Conservation (phyloP, 2,329 filamentous ascomycete genomes). For the Phyllosticta capitalensis region DNA sequence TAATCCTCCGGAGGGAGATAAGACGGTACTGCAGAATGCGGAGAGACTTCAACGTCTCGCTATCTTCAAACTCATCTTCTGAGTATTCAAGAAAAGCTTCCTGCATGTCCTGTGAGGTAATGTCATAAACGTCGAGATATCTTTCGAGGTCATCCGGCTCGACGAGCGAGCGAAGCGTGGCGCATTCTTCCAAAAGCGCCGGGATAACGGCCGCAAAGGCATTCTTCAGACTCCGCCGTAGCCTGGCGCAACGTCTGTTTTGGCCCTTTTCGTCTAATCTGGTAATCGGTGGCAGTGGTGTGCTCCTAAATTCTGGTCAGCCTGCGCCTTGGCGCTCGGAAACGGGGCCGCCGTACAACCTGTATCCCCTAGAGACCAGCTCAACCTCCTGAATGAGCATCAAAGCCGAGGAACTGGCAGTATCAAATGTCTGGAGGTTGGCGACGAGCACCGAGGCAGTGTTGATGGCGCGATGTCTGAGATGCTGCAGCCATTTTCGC, state of each 20-base stretch:
- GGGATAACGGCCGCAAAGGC: constrained; percentile 62
- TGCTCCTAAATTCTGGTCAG: constrained; percentile 51
- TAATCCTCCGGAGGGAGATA: constrained; percentile 70
- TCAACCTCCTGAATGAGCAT: constrained; percentile 91
- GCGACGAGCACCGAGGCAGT: constrained; percentile 60
- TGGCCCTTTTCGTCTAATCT: constrained; percentile 78
- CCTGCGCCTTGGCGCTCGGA: constrained; percentile 14
- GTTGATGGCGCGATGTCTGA: constrained; percentile 64
- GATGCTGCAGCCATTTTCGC: constrained; percentile 71
- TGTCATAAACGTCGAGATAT: constrained; percentile 65
- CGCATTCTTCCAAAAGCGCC: constrained; percentile 61
- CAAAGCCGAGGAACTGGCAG: constrained; percentile 63
- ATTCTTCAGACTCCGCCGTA: constrained; percentile 66
- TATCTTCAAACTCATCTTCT: constrained; percentile 61
- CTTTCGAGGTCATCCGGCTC: constrained; percentile 78
- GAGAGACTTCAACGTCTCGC: constrained; percentile 68
- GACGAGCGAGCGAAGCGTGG: constrained; percentile 60
- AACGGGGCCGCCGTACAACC: constrained; percentile 50
- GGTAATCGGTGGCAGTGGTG: constrained; percentile 82
- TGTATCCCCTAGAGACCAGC: constrained; percentile 81
- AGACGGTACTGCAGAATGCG: constrained; percentile 59
- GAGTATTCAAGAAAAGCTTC: constrained; percentile 45
- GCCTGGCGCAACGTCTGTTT: constrained; percentile 64
- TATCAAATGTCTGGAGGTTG: constrained; percentile 72
- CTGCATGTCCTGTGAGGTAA: constrained; percentile 37